These are phyloP conservation scores for Sonneratia caseolaris DNA, from an alignment of 345 rosid species.

Conservation along the genomic window DNA sequence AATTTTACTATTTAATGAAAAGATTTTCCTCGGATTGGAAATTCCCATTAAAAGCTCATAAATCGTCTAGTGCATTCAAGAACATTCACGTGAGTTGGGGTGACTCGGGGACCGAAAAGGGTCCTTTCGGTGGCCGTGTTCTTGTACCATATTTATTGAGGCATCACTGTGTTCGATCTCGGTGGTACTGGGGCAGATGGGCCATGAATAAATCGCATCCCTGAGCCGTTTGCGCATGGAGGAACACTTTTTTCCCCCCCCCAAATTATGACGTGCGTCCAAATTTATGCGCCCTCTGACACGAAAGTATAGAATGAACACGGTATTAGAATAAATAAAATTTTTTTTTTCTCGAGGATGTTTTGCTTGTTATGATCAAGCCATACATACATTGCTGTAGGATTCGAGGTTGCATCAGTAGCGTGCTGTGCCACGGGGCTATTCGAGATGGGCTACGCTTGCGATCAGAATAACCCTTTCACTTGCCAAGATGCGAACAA, in stretches of 20 bases:
- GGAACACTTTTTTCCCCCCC: no score
- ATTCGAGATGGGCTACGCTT: conserved; percentile 58
- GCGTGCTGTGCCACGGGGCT: conserved; percentile 61
- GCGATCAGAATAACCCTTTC: conserved; percentile 19
- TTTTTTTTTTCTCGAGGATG: no score
- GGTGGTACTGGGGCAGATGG: not conserved
- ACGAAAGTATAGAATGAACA: no score
- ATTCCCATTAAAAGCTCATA: not conserved
- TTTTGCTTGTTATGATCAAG: not conserved
- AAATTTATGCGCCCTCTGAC: no score
- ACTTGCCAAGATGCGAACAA: conserved; percentile 54
- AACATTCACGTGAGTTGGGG: conserved; percentile 1
- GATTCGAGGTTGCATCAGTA: conserved; percentile 33
- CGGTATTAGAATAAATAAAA: no score
- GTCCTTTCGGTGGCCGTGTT: not conserved
- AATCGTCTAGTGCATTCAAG: not conserved
- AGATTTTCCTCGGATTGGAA: not conserved
- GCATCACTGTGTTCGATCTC: not conserved
- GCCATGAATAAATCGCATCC: not conserved
- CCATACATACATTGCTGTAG: conserved; percentile 10
- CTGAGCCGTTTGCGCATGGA: not conserved
- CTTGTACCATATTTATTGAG: not conserved
- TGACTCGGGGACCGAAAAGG: not conserved
- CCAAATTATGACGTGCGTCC: no score
- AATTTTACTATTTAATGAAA: no score